Base-by-base conservation (phyloP, 371 early-diverging fungal genomes). In the Mucor plumbeus region DNA sequence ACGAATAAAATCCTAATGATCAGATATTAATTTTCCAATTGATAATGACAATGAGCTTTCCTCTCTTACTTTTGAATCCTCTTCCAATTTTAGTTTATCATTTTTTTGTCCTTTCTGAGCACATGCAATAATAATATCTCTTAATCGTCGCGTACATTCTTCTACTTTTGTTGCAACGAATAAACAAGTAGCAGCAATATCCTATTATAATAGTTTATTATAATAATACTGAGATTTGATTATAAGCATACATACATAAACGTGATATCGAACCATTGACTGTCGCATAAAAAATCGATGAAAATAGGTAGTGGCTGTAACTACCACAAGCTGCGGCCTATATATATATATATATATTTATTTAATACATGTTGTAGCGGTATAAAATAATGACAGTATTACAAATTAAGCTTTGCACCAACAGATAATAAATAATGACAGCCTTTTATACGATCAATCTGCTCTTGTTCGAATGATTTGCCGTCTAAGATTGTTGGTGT, bases 271-370 rank as follows among this genome's bases (percentile, higher is more conserved):
- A 47, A 70, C 79, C 59, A 93, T 76, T 6, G 94, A 92, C 53
- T 88, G 83, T 31, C 94, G 85, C 91, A 92, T 91, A 60, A 86
- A 94, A 65, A 93, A 94, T 17, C 93, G 88, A 65, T 94, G 93
- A 65, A 94, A 90, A 68, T 87, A 87, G 5, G 90, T 85, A 33
- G 85, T 82, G 3, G 92, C 94, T 0, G 91, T 90, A 21, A 90
- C 87, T 34, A 91, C 75, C 7, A 87, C 89, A 26, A 86, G 63
- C 61, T 90, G 91, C 17, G 93, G 87, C 34, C 88, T 87, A 71
- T 33, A 19, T 31, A 61, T 31, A 41, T 11, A 56, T 40, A 15
- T 44, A 36, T 35, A 38, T 33, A n/a, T 35, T 5, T 7, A 40
- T 8, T 26, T 58, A 50, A 17, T 40, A 33, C 36, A 31, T 53